Conservation (phyloP, 2,329 filamentous ascomycete genomes). For the Conoideocrella luteorostrata region DNA sequence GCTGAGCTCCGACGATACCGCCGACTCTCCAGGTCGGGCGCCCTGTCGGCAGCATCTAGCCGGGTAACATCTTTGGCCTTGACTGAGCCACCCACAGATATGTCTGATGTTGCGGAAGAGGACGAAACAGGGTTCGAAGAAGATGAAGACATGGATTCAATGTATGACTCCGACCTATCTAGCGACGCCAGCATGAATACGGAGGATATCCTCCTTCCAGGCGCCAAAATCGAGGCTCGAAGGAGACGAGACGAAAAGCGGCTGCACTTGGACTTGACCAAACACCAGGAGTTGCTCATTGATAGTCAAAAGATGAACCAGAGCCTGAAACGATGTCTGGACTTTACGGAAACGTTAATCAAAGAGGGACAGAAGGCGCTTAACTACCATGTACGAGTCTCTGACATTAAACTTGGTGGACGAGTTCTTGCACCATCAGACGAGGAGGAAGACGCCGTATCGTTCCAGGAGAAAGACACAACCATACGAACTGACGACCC, state of each 20-base stretch:
- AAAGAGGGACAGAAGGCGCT: constrained; percentile 82
- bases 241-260: constrained; percentile 74
- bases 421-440: constrained; percentile 65
- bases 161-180: constrained; percentile 47
- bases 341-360: constrained; percentile 86
- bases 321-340: constrained; percentile 81
- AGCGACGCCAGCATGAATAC: constrained; percentile 29
- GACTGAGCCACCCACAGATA: constrained; percentile 35
- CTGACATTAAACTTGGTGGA: constrained; percentile 75
- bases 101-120: constrained; percentile 44
- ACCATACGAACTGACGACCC: constrained; percentile 17
- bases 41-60: constrained; percentile 52
- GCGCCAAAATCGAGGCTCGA: constrained; percentile 30
- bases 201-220: constrained; percentile 34
- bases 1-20: constrained; percentile 80
- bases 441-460: constrained; percentile 41
- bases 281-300: constrained; percentile 80
- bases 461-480: constrained; percentile 14
- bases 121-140: constrained; percentile 35
- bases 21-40: constrained; percentile 75
- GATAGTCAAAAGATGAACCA: constrained; percentile 96
- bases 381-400: constrained; percentile 70
- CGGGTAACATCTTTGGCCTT: constrained; percentile 37
- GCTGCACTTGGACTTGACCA: constrained; percentile 76
- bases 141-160: constrained; percentile 40